Base-by-base conservation (phyloP, 1,284 basidiomycete genomes). In the Trichosporon faecale region DNA sequence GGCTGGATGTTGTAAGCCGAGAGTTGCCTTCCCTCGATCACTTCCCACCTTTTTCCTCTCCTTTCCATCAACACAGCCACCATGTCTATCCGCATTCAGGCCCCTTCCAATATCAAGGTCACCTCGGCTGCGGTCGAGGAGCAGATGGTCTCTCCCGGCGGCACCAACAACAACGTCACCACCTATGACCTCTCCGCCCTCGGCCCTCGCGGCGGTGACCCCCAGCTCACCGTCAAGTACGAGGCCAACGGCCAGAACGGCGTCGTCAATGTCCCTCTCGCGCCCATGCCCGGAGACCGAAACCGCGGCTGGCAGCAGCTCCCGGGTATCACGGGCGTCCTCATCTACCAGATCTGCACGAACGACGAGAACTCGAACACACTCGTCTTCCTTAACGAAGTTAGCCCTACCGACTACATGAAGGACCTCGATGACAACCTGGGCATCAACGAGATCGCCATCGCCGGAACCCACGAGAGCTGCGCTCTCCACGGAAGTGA, bases 391-490 rank as follows among this genome's bases (percentile, higher is more conserved):
- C 68, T 75, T 31, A 33, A 35, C 11, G 37, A 61, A 18, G 75
- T 69, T 2, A 70, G 74, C 55, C 70, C 75, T 5, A 60, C 74
- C 2, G 68, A 75, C 37, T 82, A 77, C 68, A 72, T 82, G 68
- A 67, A 68, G 4, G n/a, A 52, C 16, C 55, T 95, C 57, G 89
- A 90, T 1, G 89, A 94, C 78, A 78, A 83, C 2, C 83, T 87
- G 1, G 86, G 88, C 7, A 80, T 95, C 25, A 91, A 91, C 11
- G 89, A 90, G 21, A 76, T 94, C 14, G 83, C 88, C 68, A 85
- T 95, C 27, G 91, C 92, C 67, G 92, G 92, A 86, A 83, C 83
- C 29, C 87, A 84, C 77, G 72, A 78, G 25, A 78, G 73, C 8
- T 75, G 66, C 44, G 80, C 80, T 8, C 69, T 80, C 5, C 76